Evolutionary conservation across 495 filamentous ascomycete species (phyloP), one percentile per base, ranked within the genome.

Genomic region (Aspergillus homomorphus): DNA sequence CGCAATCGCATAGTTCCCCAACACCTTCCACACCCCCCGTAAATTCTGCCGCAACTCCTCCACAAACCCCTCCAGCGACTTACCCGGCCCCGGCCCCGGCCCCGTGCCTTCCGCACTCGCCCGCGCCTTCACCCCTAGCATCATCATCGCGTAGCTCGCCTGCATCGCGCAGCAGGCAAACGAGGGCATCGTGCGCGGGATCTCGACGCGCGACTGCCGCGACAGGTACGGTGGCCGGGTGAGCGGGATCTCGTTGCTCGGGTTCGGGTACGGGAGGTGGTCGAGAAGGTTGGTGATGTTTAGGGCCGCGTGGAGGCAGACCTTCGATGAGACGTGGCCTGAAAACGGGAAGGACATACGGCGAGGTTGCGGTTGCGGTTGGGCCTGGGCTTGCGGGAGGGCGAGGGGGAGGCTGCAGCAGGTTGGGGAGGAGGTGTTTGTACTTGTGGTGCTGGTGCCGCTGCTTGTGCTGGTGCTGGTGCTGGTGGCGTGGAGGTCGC

Each of bases 131-230:
- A 62, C 44, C 30, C 62, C 62, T 5, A 66, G 48, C 78, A 82
- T 82, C 28, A 80, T 67, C 59, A 82, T 66, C 4, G 75, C 75
- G 55, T 80, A 82, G 51, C 72, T 74, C 46, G 72, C 69, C 56
- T 82, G 79, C 77, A 82, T 78, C 12, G 75, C 77, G 53, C 79
- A 82, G 51, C 76, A 80, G 19, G 77, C 74, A 52, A 80, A 77
- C 3, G 73, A 66, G 1, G 79, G 79, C 72, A 82, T 80, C 19
- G 73, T 78, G 22, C 78, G 72, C 5, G 77, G 76, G 56, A 57
- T 66, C 49, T 66, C 62, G 18, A 38, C 26, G 7, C 53, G 45
- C 1, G 58, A 46, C 7, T 59, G 51, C 20, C 64, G 56, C 14
- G 68, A 53, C 21, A 42, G 41, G 18, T 56, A 57, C 5, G 57